Conservation (phyloP, 768 basidiomycete genomes). For the Lactifluus hygrophoroides region DNA sequence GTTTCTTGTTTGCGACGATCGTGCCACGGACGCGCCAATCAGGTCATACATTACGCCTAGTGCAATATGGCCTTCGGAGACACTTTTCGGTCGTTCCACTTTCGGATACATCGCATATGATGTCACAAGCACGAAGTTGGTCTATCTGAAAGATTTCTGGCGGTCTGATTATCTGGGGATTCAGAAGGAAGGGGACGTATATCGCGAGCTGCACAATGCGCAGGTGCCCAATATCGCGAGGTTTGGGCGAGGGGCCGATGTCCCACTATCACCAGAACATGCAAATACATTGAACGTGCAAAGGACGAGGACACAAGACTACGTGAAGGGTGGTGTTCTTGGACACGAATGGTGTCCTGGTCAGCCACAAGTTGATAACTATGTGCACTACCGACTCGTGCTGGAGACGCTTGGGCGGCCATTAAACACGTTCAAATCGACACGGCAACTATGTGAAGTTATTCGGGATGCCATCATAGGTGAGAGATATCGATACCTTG, state of each 20-base stretch:
- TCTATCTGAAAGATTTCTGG: conserved; percentile 2
- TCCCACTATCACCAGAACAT: neutral
- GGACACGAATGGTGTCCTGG: neutral
- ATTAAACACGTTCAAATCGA: neutral
- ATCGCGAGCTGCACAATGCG: neutral
- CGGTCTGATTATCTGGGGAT: neutral
- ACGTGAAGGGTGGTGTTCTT: neutral
- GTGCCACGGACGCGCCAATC: neutral
- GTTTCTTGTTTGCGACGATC: neutral
- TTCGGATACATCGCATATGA: neutral
- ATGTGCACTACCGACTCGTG: neutral
- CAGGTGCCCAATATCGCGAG: neutral
- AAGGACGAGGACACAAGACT: neutral
- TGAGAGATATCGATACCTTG: neutral
- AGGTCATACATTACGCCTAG: neutral
- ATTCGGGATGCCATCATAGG: neutral
- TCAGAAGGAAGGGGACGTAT: neutral
- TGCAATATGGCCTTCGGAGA: neutral
- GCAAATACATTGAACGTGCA: neutral
- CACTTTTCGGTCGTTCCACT: neutral
- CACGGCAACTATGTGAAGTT: neutral
- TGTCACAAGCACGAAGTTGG: neutral
- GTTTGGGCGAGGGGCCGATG: neutral
- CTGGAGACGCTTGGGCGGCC: neutral
- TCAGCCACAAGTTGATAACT: neutral